A percentile compares a stretch with the other conserved stretches of the same genome.
These are phyloP conservation scores for Cubamyces lactineus DNA, from an alignment of 768 basidiomycete species.

Conservation along the genomic window DNA sequence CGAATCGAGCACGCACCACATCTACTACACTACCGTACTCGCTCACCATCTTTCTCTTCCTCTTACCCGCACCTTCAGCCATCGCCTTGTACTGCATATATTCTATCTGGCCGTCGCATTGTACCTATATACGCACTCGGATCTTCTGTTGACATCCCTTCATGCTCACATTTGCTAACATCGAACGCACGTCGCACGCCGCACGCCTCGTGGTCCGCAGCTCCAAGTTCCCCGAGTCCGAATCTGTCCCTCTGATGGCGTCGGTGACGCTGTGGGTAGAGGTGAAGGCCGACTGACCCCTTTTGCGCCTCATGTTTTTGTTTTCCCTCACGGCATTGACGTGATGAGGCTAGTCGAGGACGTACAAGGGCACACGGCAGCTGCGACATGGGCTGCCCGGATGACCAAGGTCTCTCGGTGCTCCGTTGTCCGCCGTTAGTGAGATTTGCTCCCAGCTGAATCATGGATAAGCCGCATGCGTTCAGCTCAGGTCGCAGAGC, in stretches of 20 bases:
- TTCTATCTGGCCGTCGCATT: constrained; percentile 16
- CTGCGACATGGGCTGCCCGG: not conserved
- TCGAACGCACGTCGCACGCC: not conserved
- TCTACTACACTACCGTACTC: not conserved
- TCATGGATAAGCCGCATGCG: too few relatives aligned
- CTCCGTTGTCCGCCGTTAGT: not conserved
- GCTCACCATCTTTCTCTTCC: not conserved
- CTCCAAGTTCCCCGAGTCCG: not conserved
- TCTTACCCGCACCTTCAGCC: not conserved
- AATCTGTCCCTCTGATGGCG: not conserved
- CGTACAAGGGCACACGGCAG: constrained; percentile 3
- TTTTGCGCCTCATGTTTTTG: constrained; percentile 15
- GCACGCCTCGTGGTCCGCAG: not conserved
- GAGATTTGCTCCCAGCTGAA: too few relatives aligned
- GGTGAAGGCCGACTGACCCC: constrained; percentile 5
- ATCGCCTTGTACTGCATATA: constrained; percentile 21
- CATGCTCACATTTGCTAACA: too few relatives aligned
- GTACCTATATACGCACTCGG: constrained; percentile 21
- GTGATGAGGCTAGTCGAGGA: constrained; percentile 13
- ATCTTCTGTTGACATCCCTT: not conserved
- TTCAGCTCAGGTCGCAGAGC: too few relatives aligned
- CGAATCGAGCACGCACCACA: not conserved
- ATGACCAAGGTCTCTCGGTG: not conserved
- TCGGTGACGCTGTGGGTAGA: not conserved
- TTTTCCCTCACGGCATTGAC: constrained; percentile 9